Conservation (phyloP, 805 yeast genomes). For the Priceomyces haplophilus region DNA sequence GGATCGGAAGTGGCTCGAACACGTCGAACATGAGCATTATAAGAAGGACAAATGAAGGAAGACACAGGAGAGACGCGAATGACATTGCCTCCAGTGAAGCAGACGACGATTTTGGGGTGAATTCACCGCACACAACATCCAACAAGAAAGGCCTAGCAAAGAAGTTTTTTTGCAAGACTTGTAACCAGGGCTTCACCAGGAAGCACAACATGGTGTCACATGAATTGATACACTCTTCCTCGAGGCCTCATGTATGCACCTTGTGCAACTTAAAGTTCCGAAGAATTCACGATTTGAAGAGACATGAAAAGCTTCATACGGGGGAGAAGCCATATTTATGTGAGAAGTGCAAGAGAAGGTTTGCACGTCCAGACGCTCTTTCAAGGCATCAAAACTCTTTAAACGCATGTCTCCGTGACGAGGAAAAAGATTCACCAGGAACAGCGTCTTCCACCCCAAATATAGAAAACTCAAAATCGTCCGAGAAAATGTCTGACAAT, state of each 20-base stretch:
- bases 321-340: conserved; percentile 72
- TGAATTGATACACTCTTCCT: conserved; percentile 61
- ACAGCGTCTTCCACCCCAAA: background rate
- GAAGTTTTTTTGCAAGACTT: conserved; percentile 51
- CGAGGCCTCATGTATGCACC: conserved; percentile 61
- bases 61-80: background rate
- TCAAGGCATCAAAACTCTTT: conserved; percentile 58
- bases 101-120: background rate
- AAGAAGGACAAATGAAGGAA: background rate
- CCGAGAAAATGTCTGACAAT: conserved; percentile 4
- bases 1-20: background rate
- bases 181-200: conserved; percentile 64
- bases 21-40: background rate
- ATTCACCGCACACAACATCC: background rate
- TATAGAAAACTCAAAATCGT: background rate
- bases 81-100: background rate
- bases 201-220: conserved; percentile 75
- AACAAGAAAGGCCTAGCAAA: conserved; percentile 16
- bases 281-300: conserved; percentile 69
- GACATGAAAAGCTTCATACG: conserved; percentile 73
- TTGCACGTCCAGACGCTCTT: conserved; percentile 76
- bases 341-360: conserved; percentile 55
- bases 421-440: background rate
- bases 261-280: conserved; percentile 63
- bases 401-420: conserved; percentile 30